Base-by-base conservation (phyloP, 495 filamentous ascomycete species). In the Immersiella caudata region DNA sequence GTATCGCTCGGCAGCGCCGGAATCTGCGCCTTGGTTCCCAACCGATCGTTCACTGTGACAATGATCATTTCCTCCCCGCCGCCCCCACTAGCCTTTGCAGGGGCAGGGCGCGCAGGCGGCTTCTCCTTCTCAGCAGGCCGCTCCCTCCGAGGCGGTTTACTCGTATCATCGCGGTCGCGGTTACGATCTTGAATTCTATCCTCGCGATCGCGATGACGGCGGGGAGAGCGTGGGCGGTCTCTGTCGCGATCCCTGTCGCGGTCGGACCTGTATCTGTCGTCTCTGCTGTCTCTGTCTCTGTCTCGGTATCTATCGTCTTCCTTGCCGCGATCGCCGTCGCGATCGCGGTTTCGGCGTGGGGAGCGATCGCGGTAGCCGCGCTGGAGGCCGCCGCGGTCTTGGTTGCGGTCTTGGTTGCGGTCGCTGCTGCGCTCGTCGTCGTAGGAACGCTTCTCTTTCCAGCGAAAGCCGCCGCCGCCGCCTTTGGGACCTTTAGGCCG, bases 21-120 rank as follows among this genome's bases (percentile, higher is more conserved):
- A 67, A 97, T 93, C 56, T 90, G 87, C 55, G 93, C 91, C 74
- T 96, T 96, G 12, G 93, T 96, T 21, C 93, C 93, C 24, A 97
- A 81, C 26, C 94, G 86, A 79, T 97, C 94, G 74, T 97, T 97
- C 69, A 97, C 90, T 71, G 93, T 86, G 18, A 97, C 93, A 24
- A 95, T 86, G 63, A 97, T 97, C 90, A 96, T 94, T 35, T 89
- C 89, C 74, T 94, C 91, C 2, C 82, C 79, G 24, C 77, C 66
- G 0, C 70, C 70, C 49, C 66, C n/a, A 12, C 50, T 18, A 1
- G 29, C n/a, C 67, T 61, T 20, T 68, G 70, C 20, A 62, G 69
- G 18, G 62, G 61, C 40, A 71, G 75, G 52, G 73, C 75, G 18
- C 67, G 62, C 27, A 16, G 36, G 22, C 59, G 22, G 29, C 14